Evolutionary conservation across 1,284 basidiomycete genomes (phyloP), one percentile per base, ranked within the genome.

Genomic region (Irpex rosettiformis): DNA sequence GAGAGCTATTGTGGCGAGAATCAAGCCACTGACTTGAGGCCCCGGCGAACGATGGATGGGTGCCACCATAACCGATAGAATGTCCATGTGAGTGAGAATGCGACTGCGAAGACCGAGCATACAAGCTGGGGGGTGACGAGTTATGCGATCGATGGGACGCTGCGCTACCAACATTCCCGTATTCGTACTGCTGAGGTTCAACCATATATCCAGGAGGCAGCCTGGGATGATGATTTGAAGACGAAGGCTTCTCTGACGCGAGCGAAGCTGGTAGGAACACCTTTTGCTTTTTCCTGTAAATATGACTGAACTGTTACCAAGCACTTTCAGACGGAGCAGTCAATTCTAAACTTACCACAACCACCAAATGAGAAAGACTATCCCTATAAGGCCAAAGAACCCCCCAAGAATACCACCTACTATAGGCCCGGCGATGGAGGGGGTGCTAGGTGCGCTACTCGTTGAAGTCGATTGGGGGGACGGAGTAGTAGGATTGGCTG

Each of bases 351-450:
- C 67, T 25, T 51, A 70, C 70, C 70, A 72, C 8, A 65, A 30
- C 28, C 58, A 63, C 68, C 67, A 70, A 18, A 64, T 37, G 0
- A 65, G 42, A 24, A 59, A 58, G 0, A 63, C 67, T 3, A 70
- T 52, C 4, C 62, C 58, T 11, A 70, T 58, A 22, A 72, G 53
- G 3, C 69, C 69, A 25, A 70, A 66, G 57, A 72, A 70, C 7
- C 70, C 70, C 25, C 69, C 70, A 0, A 72, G 58, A 0, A 65
- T 61, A 0, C 69, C 69, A 1, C 69, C 70, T 7, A 72, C 58
- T 13, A 70, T 60, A 4, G 68, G 65, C 1, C 58, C 70, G 2
- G 69, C 58, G 10, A 63, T 33, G 24, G 57, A 48, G 6, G 25
- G n/a, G 4, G 61, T 21, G 21, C 45, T 54, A 47, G 22, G 43